phyloP scores from a whole-genome alignment of 805 yeast genomes.

The Hermanozyma aechmeae region DNA sequence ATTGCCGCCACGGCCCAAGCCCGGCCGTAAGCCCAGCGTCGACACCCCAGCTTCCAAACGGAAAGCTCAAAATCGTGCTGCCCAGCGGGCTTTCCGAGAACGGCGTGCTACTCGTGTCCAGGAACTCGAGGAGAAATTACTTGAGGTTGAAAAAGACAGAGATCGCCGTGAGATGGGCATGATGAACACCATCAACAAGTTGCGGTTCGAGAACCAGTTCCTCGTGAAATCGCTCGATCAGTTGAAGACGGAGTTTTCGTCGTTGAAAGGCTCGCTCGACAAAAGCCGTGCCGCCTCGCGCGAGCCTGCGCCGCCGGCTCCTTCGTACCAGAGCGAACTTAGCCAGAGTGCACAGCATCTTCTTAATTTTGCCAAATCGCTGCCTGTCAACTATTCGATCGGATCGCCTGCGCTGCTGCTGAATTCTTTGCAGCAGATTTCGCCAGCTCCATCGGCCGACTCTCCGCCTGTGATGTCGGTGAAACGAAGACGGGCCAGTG shows the following conservation, averaged over 20 bases:
- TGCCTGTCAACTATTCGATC: slow-evolving; percentile 7
- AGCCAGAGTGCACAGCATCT: slow-evolving; percentile 12
- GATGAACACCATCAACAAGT: slow-evolving; percentile 41
- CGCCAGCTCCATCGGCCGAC: slow-evolving; percentile 46
- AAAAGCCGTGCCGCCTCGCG: too few relatives aligned
- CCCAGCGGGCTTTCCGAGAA: slow-evolving; percentile 85
- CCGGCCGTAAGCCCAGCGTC: slow-evolving; percentile 52
- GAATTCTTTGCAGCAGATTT: slow-evolving; percentile 36
- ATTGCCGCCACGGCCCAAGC: slow-evolving; percentile 53
- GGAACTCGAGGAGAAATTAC: slow-evolving; percentile 63
- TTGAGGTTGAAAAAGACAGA: slow-evolving; percentile 58
- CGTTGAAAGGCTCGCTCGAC: too few relatives aligned
- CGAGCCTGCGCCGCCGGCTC: slow-evolving; percentile 3
- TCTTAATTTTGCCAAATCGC: slow-evolving; percentile 11
- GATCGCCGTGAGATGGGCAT: slow-evolving; percentile 49
- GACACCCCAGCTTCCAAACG: slow-evolving; percentile 81
- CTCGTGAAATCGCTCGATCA: slow-evolving; percentile 35
- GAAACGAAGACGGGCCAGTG: slow-evolving; percentile 7
- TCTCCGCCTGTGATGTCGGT: slow-evolving; percentile 25
- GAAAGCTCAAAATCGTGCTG: slow-evolving; percentile 90
- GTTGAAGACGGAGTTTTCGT: slow-evolving; percentile 23
- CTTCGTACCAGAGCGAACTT: slow-evolving; percentile 5
- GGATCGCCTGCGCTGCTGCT: slow-evolving; percentile 17
- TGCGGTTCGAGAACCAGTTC: slow-evolving; percentile 36
- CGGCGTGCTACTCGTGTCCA: slow-evolving; percentile 75